Evolutionary conservation across 441 rosid genomes (phyloP), one percentile per base, ranked within the genome.

Genomic region (Melianthus villosus): DNA sequence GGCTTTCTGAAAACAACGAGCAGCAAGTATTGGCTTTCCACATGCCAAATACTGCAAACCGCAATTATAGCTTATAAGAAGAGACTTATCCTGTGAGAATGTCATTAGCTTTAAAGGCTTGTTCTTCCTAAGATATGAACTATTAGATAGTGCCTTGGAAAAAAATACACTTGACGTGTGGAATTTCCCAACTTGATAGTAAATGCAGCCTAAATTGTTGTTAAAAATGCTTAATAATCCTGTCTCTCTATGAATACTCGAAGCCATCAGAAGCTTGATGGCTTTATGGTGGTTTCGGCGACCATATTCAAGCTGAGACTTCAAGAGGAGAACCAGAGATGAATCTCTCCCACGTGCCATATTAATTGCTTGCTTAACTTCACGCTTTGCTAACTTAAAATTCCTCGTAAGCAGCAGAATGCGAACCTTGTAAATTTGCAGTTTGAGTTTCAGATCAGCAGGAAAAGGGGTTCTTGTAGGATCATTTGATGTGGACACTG

Each of bases 121-220:
- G 25, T 78, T 92, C 58, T 77, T 79, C 68, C 63, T 65, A 51
- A 77, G 75, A 31, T 74, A 69, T 26, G 80, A 68, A 49, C 79
- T 59, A 44, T 60, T 59, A 31, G 64, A 54, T 46, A 91, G 60
- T 18, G 98, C 94, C 62, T 73, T 85, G 37, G 82, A 69, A 44
- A 84, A 82, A 50, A 91, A 60, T 26, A 70, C 64, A 12, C 83
- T 61, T 2, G 98, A 71, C 3, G 64, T 33, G 46, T 85, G 77
- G 60, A 67, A 64, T 43, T 77, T 77, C 35, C 73, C 82, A 34
- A 91, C 77, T 46, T 67, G 81, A 60, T 65, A 76, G 61, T 75
- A 82, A 40, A 85, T 84, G 73, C 98, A 91, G n/a, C 84, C 98
- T 37, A 91, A 91, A 59, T 79, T 79, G 77, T 85, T 91, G 68